phyloP scores from a whole-genome alignment of 2,329 filamentous ascomycete species.

The Fusarium cyanostomum region DNA sequence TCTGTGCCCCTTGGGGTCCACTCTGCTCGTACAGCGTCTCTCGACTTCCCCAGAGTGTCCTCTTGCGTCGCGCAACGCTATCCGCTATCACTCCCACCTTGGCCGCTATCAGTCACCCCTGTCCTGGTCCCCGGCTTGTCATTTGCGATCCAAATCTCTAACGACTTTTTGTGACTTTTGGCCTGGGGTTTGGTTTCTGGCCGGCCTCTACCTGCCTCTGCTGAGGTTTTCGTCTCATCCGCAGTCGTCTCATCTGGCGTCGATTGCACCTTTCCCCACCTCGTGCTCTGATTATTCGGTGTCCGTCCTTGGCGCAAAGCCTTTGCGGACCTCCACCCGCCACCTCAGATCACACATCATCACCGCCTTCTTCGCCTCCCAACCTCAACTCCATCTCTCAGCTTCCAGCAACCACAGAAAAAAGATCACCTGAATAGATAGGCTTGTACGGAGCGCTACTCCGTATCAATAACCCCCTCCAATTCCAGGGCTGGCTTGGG shows the following conservation, averaged over 20 bases:
- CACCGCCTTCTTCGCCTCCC: conserved; percentile 4
- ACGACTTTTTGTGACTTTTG: conserved; percentile 30
- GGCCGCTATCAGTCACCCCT: conserved; percentile 39
- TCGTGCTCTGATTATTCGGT: neutral
- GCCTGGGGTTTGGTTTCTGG: conserved; percentile 4
- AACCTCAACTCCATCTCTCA: neutral
- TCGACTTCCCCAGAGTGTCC: conserved; percentile 41
- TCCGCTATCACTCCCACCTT: conserved; percentile 42
- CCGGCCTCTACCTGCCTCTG: conserved; percentile 4
- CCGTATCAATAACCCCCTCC: conserved; percentile 9
- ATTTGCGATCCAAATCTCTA: conserved; percentile 33
- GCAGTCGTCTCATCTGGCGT: conserved; percentile 8
- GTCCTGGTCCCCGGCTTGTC: conserved; percentile 32
- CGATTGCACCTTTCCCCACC: neutral
- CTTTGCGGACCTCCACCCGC: neutral
- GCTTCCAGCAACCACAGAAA: conserved; percentile 5
- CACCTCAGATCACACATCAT: neutral
- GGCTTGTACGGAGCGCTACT: neutral
- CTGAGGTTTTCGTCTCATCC: neutral
- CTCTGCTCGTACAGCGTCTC: conserved; percentile 42
- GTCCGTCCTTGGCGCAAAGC: neutral
- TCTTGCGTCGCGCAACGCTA: conserved; percentile 43
- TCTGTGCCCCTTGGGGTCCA: conserved; percentile 7
- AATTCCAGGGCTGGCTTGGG: conserved; percentile 38
- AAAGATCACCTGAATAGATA: neutral